A percentile compares a stretch with the other conserved stretches of the same genome.
phyloP scores from a whole-genome alignment of 441 rosid genomes.

The Jatropha multifida region DNA sequence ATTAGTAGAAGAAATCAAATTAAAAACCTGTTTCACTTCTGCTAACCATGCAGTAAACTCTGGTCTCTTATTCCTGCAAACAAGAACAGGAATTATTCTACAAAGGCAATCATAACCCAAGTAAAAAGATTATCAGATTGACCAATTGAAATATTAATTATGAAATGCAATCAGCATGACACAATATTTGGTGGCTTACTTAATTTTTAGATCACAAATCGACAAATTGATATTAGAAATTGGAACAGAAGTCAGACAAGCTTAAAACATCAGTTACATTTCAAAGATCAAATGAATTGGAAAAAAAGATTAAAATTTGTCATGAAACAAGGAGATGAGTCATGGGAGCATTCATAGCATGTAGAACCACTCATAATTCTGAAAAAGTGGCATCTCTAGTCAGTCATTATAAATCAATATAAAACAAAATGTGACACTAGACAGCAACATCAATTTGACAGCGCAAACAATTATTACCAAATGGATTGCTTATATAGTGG shows the following conservation, averaged over 20 bases:
- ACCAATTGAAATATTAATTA: neutral
- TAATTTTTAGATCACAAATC: neutral
- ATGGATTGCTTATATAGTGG: neutral
- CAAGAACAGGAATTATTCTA: neutral
- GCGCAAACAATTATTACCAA: neutral
- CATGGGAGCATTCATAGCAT: neutral
- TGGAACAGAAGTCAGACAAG: neutral
- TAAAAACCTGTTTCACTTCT: conserved; percentile 80
- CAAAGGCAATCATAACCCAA: neutral
- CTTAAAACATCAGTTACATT: neutral
- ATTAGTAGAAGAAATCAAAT: neutral
- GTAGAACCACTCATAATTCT: neutral
- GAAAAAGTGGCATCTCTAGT: neutral
- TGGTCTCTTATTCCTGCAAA: conserved; percentile 89
- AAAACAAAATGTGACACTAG: neutral
- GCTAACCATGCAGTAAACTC: conserved; percentile 97
- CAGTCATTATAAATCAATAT: neutral
- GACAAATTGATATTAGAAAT: neutral
- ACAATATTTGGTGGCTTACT: neutral
- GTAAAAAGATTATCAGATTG: neutral
- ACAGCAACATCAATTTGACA: neutral
- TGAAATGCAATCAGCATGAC: neutral
- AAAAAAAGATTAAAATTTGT: neutral
- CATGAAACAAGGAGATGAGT: neutral
- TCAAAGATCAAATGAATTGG: neutral